Evolutionary conservation across 352 stramenopile genomes (phyloP).

Genomic region (Plasmopara viticola): DNA sequence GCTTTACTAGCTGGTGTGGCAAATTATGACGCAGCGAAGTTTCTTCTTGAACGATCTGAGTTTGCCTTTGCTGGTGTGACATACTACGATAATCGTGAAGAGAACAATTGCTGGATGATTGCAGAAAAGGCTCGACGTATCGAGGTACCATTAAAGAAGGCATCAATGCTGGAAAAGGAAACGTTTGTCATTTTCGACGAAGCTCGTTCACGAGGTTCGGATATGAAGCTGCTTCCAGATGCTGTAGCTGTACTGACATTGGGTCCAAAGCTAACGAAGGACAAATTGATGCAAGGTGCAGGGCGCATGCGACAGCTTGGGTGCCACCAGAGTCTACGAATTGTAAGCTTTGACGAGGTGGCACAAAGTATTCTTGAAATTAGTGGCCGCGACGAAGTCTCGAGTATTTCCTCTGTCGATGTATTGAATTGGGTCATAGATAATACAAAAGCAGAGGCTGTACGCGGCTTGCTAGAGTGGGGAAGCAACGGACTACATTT

Average conservation of each 20-base stretch:
- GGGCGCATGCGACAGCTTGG: slow-evolving; percentile 81
- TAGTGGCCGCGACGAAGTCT: not conserved
- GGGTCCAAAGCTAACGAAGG: slow-evolving; percentile 81
- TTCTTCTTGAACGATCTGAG: slow-evolving; percentile 26
- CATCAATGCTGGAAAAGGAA: slow-evolving; percentile 68
- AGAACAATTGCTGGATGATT: slow-evolving; percentile 71
- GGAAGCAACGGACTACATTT: slow-evolving; percentile 71
- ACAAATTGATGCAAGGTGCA: slow-evolving; percentile 76
- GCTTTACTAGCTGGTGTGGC: slow-evolving; percentile 68
- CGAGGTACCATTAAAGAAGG: slow-evolving; percentile 44
- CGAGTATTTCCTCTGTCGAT: slow-evolving; percentile 25
- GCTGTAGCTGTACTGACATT: slow-evolving; percentile 78
- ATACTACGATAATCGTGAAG: slow-evolving; percentile 63
- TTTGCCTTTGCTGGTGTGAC: slow-evolving; percentile 58
- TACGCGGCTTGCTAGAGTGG: slow-evolving; percentile 69
- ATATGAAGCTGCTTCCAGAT: slow-evolving; percentile 80
- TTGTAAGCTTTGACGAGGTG: slow-evolving; percentile 68
- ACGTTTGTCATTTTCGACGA: slow-evolving; percentile 91
- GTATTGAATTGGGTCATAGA: slow-evolving; percentile 85
- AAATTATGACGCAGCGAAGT: slow-evolving; percentile 43
- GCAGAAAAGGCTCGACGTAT: slow-evolving; percentile 46
- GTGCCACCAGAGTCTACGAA: slow-evolving; percentile 54
- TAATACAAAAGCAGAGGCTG: slow-evolving; percentile 70
- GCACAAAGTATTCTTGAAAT: slow-evolving; percentile 34
- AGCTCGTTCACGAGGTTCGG: slow-evolving; percentile 74